Evolutionary conservation across 345 rosid species (phyloP), one percentile per base, ranked within the genome.

Genomic region (Gossypium rotundifolium): DNA sequence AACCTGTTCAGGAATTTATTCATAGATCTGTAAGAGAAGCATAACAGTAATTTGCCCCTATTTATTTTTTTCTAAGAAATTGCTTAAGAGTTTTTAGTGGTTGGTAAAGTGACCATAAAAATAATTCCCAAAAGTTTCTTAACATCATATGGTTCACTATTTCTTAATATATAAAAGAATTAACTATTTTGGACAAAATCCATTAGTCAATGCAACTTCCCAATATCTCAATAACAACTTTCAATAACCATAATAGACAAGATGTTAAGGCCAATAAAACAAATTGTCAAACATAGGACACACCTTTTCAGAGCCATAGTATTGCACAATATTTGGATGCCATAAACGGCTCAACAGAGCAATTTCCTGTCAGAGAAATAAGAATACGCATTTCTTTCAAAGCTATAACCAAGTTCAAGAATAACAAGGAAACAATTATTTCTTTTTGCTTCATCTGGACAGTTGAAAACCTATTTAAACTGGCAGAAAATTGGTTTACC

Each of bases 311-410:
- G 93, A 87, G n/a, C 96, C 93, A 76, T 90, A 87, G 73, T 90
- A 90, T 73, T 86, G 91, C 73, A 90, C 96, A 54, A 90, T 90
- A 75, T 90, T 90, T 52, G 89, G 91, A 79, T 90, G 96, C 45
- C 79, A 70, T 68, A 90, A 82, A 63, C 90, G 84, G 74, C 96
- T 90, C 74, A 90, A 77, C 46, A 90, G 64, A 10, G 89, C 57
- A 71, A 90, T 87, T 88, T 90, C 96, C 96, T 90, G 92, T 65
- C 58, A 76, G 54, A 73, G 58, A 16, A 62, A 40, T 54, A 14
- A 11, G 48, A 67, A 45, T 45, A 65, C 51, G 72, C 63, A 33
- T 25, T 18, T 40, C 18, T 22, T 61, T 49, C 76, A 49, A 40
- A 72, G 64, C 53, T 25, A 67, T 33, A 38, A 60, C n/a, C n/a